Conservation (phyloP, 768 basidiomycete species). For the Rhodosporidiobolus sp. region DNA sequence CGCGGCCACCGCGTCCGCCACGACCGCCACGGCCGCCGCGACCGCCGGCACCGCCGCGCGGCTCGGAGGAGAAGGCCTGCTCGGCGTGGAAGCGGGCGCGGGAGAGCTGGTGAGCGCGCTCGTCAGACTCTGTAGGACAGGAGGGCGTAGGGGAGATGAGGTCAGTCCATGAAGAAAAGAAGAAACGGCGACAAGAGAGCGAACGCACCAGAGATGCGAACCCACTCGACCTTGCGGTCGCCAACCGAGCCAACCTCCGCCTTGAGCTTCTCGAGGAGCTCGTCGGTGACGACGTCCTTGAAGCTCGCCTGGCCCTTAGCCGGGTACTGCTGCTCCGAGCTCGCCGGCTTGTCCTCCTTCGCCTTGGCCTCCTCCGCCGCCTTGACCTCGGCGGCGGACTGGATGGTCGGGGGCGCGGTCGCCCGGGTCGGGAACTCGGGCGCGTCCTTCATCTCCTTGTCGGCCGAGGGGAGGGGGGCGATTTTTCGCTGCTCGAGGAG, state of each 20-base stretch:
- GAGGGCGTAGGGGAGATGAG: no score
- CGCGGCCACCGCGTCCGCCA: slow-evolving; percentile 10
- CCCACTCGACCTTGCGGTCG: slow-evolving; percentile 58
- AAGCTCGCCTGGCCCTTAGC: slow-evolving; percentile 65
- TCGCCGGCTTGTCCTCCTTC: not conserved
- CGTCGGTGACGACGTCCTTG: slow-evolving; percentile 67
- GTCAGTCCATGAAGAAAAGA: not conserved
- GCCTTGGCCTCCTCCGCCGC: not conserved
- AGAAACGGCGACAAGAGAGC: not conserved
- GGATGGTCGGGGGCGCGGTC: slow-evolving; percentile 32
- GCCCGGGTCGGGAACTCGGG: slow-evolving; percentile 42
- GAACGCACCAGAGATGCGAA: slow-evolving; percentile 53
- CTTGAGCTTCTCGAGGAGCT: slow-evolving; percentile 57
- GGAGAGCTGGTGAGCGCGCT: slow-evolving; percentile 41
- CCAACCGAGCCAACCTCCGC: slow-evolving; percentile 23
- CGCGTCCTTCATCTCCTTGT: slow-evolving; percentile 15
- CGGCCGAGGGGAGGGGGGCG: slow-evolving; percentile 18
- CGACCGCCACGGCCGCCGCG: slow-evolving; percentile 10
- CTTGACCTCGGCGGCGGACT: slow-evolving; percentile 18
- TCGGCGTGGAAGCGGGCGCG: slow-evolving; percentile 43
- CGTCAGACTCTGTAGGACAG: slow-evolving; percentile 37
- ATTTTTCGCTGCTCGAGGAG: slow-evolving; percentile 18
- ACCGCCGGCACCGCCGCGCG: slow-evolving; percentile 29
- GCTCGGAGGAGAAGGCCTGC: slow-evolving; percentile 31
- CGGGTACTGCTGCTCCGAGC: slow-evolving; percentile 30